Evolutionary conservation across 805 yeast species (phyloP), one percentile per base, ranked within the genome.

Genomic region (Ascoidea tarda): DNA sequence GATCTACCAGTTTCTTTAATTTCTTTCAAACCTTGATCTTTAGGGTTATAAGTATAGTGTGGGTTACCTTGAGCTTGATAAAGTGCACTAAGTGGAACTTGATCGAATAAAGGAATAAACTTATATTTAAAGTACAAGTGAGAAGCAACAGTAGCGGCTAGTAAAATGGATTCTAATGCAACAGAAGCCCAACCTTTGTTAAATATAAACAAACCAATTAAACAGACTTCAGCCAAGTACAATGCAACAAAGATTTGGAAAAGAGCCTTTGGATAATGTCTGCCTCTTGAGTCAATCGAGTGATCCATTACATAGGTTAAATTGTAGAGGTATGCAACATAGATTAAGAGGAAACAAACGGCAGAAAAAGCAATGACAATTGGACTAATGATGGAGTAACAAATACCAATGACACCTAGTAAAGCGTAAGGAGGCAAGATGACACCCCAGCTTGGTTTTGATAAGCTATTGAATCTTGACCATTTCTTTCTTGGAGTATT

Each of bases 401-500:
- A 75, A 51, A 90, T 63, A 59, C 79, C 75, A 59, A 93, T 82
- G 44, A 86, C 82, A 6, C 82, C 78, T 69, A 89, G 71, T 56
- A 88, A 73, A 58, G 89, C 84, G 65, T 82, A 82, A 8, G 75
- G 71, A 6, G 97, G 96, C 68, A 85, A 91, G 12, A 79, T 70
- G 16, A 85, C 80, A 50, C 97, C 95, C 86, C 90, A 89, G 31
- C 78, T 75, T 48, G 90, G 85, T 47, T 76, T 73, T 10, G 80
- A 75, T 59, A 91, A 71, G 1, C 71, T 74, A 64, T 78, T 79
- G 63, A 68, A 78, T 62, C 96, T 80, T 55, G 66, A 78, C 96
- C 96, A 91, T 71, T 84, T 86, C 68, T 87, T 82, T 69, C 98
- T 81, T 56, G 98, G 98, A 5, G 98, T 88, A 52, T 77, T 75